phyloP scores from a whole-genome alignment of 2,329 filamentous ascomycete species.

The Periglandula ipomoeae region DNA sequence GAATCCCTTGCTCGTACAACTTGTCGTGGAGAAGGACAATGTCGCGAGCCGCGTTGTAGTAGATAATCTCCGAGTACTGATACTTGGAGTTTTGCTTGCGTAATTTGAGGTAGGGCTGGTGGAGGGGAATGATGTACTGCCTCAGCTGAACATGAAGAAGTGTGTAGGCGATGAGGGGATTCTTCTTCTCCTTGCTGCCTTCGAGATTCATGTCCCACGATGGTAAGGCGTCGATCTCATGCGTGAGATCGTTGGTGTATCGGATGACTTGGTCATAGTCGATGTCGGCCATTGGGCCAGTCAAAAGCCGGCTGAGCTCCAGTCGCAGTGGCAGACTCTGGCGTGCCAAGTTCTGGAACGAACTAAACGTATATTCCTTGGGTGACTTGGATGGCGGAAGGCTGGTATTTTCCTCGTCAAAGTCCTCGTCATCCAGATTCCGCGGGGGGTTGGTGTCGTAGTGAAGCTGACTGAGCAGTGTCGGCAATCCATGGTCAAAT shows the following conservation, averaged over 20 bases:
- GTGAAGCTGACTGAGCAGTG: slow-evolving; percentile 46
- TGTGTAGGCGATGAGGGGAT: slow-evolving; percentile 50
- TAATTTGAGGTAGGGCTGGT: slow-evolving; percentile 51
- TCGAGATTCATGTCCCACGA: slow-evolving; percentile 39
- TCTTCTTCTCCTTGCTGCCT: slow-evolving; percentile 34
- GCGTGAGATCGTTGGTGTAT: slow-evolving; percentile 51
- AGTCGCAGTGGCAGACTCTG: slow-evolving; percentile 47
- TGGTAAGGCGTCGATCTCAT: slow-evolving; percentile 50
- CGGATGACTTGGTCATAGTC: slow-evolving; percentile 54
- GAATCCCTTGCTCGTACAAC: slow-evolving; percentile 48
- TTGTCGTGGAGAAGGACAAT: slow-evolving; percentile 54
- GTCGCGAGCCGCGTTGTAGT: slow-evolving; percentile 53
- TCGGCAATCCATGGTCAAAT: slow-evolving; percentile 51
- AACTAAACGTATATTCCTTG: slow-evolving; percentile 48
- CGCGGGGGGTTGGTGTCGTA: slow-evolving; percentile 45
- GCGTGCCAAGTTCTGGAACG: slow-evolving; percentile 48
- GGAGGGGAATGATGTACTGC: slow-evolving; percentile 53
- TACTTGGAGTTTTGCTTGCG: slow-evolving; percentile 52
- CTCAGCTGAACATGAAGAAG: slow-evolving; percentile 51
- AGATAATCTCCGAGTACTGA: slow-evolving; percentile 53
- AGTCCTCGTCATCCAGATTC: slow-evolving; percentile 50
- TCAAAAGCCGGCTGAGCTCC: slow-evolving; percentile 47
- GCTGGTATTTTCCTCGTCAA: slow-evolving; percentile 41
- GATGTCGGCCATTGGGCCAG: slow-evolving; percentile 43
- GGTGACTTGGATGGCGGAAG: slow-evolving; percentile 42